Evolutionary conservation across 1,284 basidiomycete genomes (phyloP).

Genomic region (Thelephora terrestris): DNA sequence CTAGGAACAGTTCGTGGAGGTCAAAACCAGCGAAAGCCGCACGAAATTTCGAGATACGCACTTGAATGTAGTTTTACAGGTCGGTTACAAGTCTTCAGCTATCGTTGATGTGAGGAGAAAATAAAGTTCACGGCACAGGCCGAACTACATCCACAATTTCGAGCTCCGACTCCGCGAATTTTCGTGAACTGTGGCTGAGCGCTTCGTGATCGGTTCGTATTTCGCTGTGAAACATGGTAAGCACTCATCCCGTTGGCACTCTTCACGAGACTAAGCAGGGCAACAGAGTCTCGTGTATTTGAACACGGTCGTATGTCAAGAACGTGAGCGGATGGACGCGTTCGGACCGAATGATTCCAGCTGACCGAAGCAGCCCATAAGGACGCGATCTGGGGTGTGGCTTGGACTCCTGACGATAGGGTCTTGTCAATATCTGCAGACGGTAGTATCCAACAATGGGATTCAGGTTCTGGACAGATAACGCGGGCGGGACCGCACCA

Average conservation of each 20-base stretch:
- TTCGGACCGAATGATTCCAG: conserved; percentile 3
- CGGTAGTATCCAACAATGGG: conserved; percentile 63
- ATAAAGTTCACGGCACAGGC: conserved; percentile 30
- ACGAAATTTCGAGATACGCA: background rate
- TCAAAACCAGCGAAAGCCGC: background rate
- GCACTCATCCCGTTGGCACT: conserved; percentile 1
- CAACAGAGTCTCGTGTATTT: conserved; percentile 60
- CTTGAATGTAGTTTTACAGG: background rate
- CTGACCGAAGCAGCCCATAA: conserved; percentile 47
- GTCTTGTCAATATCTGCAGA: conserved; percentile 67
- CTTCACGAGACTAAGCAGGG: background rate
- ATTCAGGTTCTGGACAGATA: conserved; percentile 52
- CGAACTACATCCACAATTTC: conserved; percentile 21
- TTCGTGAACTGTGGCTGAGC: conserved; percentile 20
- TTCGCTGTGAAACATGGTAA: conserved; percentile 9
- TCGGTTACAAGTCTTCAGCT: conserved; percentile 63
- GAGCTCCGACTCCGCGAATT: conserved; percentile 28
- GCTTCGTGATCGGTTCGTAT: conserved; percentile 4
- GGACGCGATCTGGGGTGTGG: conserved; percentile 74
- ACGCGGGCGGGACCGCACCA: conserved; percentile 55
- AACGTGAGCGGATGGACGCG: conserved; percentile 41
- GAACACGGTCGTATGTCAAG: conserved; percentile 58
- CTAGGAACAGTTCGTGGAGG: conserved; percentile 22
- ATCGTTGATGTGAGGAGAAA: conserved; percentile 62
- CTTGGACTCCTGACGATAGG: conserved; percentile 61